Conservation (phyloP, 1,284 basidiomycete genomes). For the Hypsizygus ulmarius region DNA sequence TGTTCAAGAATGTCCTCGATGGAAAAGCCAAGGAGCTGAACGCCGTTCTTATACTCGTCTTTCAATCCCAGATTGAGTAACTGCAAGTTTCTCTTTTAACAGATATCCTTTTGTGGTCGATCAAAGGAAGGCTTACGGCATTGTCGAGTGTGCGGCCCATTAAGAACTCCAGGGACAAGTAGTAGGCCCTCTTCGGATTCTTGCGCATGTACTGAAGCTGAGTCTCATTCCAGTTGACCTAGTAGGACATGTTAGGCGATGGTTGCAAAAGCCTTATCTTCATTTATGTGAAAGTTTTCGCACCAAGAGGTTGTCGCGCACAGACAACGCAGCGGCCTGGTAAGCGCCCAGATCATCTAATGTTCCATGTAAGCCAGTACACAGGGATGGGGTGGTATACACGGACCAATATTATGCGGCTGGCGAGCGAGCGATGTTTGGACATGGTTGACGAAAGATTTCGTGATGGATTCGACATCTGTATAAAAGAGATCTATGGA, state of each 20-base stretch:
- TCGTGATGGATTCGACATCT: constrained; percentile 71
- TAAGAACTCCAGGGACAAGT: constrained; percentile 86
- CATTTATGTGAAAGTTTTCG: constrained; percentile 21
- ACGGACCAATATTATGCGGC: constrained; percentile 72
- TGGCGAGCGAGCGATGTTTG: constrained; percentile 87
- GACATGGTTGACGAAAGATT: constrained; percentile 81
- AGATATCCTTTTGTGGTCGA: neutral
- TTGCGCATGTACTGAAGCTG: constrained; percentile 69
- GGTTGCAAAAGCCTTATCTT: neutral
- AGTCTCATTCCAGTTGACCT: constrained; percentile 82
- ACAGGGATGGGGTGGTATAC: constrained; percentile 3
- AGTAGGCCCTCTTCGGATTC: constrained; percentile 83
- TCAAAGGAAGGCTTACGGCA: constrained; percentile 38
- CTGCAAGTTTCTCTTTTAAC: constrained; percentile 19
- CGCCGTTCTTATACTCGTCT: constrained; percentile 65
- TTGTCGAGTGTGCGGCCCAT: constrained; percentile 91
- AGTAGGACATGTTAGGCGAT: constrained; percentile 9
- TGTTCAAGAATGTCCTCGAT: constrained; percentile 83
- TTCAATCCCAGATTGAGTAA: constrained; percentile 86
- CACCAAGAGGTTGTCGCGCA: constrained; percentile 82
- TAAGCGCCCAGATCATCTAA: constrained; percentile 76
- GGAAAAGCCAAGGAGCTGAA: constrained; percentile 78
- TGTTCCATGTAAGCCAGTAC: neutral
- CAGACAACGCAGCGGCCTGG: constrained; percentile 77
- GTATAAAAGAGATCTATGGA: constrained; percentile 9